Evolutionary conservation across 257 asterid genomes (phyloP).

Genomic region (Capsicum rhomboideum): DNA sequence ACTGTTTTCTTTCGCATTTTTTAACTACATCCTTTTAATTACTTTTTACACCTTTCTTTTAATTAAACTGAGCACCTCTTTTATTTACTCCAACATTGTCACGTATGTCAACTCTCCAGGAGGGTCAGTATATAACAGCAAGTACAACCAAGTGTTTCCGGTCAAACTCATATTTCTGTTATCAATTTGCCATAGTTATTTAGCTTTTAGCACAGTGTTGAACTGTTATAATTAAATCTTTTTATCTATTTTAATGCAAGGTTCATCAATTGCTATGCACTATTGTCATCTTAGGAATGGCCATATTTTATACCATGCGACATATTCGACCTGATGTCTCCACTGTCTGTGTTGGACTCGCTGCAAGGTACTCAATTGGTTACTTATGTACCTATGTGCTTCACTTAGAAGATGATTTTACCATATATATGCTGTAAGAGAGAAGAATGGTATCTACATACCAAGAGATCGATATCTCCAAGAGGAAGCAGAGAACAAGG

Average conservation of each 20-base stretch:
- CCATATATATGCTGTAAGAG: no score
- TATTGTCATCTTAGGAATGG: conserved; percentile 52
- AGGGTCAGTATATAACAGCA: conserved; percentile 96
- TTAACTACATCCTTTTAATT: neutral
- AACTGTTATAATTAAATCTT: neutral
- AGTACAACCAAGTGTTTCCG: conserved; percentile 30
- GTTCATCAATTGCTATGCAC: neutral
- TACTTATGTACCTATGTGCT: neutral
- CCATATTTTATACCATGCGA: conserved; percentile 80
- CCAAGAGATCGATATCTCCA: no score
- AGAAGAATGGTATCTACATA: no score
- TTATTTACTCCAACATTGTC: conserved; percentile 39
- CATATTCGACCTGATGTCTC: conserved; percentile 94
- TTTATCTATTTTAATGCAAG: neutral
- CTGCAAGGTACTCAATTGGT: conserved; percentile 65
- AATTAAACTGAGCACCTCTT: neutral
- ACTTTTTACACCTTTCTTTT: neutral
- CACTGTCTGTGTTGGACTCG: conserved; percentile 90
- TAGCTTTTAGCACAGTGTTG: neutral
- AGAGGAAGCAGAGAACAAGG: no score
- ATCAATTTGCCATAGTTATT: neutral
- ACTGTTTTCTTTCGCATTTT: neutral
- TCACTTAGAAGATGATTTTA: neutral
- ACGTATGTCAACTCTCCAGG: conserved; percentile 98
- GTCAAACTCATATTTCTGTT: neutral